These are phyloP conservation scores for Colletotrichum shisoi DNA, from an alignment of 2,329 filamentous ascomycete genomes.

Conservation along the genomic window DNA sequence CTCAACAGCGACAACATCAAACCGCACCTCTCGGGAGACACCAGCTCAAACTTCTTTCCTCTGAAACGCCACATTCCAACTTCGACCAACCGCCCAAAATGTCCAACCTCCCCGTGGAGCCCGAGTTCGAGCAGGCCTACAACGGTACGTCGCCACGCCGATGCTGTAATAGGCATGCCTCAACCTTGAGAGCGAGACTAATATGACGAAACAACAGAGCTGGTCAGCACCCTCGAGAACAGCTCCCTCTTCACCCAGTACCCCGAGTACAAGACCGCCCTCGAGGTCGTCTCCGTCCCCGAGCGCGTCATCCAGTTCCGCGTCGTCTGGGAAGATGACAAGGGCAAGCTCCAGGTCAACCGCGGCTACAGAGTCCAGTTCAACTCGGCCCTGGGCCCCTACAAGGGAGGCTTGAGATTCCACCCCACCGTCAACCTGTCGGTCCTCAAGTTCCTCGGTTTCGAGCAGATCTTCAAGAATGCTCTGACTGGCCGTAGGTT, in stretches of 20 bases:
- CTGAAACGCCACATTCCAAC: not conserved
- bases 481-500: conserved; percentile 88
- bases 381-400: conserved; percentile 96
- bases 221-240: conserved; percentile 92
- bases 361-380: conserved; percentile 98
- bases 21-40: conserved; percentile 26
- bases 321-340: conserved; percentile 95
- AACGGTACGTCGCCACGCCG: conserved; percentile 68
- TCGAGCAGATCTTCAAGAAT: conserved; percentile 99
- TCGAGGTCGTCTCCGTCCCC: conserved; percentile 86
- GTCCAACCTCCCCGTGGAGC: conserved; percentile 86
- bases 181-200: conserved; percentile 29
- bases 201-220: conserved; percentile 67
- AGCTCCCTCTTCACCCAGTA: conserved; percentile 91
- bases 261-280: conserved; percentile 92
- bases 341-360: conserved; percentile 88
- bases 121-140: conserved; percentile 99
- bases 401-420: conserved; percentile 96
- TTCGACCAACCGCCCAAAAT: conserved; percentile 56
- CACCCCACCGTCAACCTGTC: conserved; percentile 83
- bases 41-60: not conserved
- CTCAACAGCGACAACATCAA: conserved; percentile 14
- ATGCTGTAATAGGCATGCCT: not conserved
- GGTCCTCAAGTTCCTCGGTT: conserved; percentile 92
- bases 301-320: conserved; percentile 98